Evolutionary conservation across 768 basidiomycete species (phyloP), one percentile per base, ranked within the genome.

Genomic region (Fistulinella prunicolor): DNA sequence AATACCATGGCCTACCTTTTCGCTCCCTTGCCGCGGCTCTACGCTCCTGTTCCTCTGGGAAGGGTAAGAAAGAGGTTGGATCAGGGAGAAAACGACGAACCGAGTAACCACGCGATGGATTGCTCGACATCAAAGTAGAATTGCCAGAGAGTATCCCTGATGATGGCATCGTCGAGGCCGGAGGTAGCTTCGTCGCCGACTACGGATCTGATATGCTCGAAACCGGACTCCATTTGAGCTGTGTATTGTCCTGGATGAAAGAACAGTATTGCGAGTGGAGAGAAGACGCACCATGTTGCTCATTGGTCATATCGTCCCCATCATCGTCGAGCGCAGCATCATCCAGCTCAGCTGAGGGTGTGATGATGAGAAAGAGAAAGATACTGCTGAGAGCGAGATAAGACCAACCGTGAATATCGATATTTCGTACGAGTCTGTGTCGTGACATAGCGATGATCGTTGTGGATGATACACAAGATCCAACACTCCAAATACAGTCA

Each of bases 121-220:
- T 83, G 77, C 28, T 91, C 82, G 14, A 87, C 76, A 60, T 95
- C 84, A 58, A 95, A 97, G 66, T 88, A 89, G 59, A 73, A 81
- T 58, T 98, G 83, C 87, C 93, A 98, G 38, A 98, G 72, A 0
- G 79, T 74, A 53, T 91, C 86, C 60, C 78, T 80, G 62, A 99
- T 87, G 42, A 82, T 75, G 28, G 73, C 67, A 64, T 95, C 89
- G 36, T 86, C 75, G 38, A 95, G 68, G 7, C 83, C 86, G 26
- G 84, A 84, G 21, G 74, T 59, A 14, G 76, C 76, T 60, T 81
- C 80, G 44, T 76, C 67, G 6, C 92, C 93, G 23, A 98, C 69
- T 16, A 89, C 65, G 20, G 73, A 67, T 42, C 83, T 76, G 17
- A 95, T 81, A 55, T 80, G 73, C 20, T 85, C 83, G 37, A 94